Base-by-base conservation (phyloP, 75 land plant species). In the Azolla pinnata region DNA sequence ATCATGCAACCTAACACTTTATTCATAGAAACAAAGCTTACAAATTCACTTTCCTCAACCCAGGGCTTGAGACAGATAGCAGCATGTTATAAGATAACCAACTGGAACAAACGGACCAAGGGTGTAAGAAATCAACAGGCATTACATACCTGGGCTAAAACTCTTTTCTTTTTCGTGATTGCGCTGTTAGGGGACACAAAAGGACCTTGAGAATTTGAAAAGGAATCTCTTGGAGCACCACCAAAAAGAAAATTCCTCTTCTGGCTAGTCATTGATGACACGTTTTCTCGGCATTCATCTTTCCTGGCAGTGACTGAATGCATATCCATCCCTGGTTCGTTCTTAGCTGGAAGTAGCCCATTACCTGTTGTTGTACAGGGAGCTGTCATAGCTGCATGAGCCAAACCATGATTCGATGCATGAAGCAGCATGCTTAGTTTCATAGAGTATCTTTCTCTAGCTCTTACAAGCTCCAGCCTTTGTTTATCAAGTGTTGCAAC, bases 131-230 rank as follows among this genome's bases (percentile, higher is more conserved):
- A n/a, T n/a, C n/a, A n/a, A n/a, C n/a, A n/a, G n/a, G n/a, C n/a
- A n/a, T n/a, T n/a, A n/a, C n/a, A n/a, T 59, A 93, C 98, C 98
- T 93, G 98, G 9, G 81, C 75, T 66, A 83, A 72, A n/a, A 93
- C 79, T 32, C 87, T 59, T 49, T 81, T 79, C 61, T 85, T 93
- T 61, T 83, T 93, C 42, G 73, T 76, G 24, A 86, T 63, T 38
- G 86, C 72, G 27, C 78, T 35, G 45, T 87, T 80, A 4, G 86
- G 70, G 49, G 84, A 81, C 53, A 64, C 65, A n/a, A 56, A 23
- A 46, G 68, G 29, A 63, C 63, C 66, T 63, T 77, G 83, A n/a
- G 71, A 60, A 29, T 83, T 83, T 0, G 71, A 78, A 29, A 44
- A 7, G 47, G 29, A 25, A 28, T 56, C 48, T 4, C 0, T 2